Conservation (phyloP, 2,329 filamentous ascomycete species). For the Trichoderma koningii region DNA sequence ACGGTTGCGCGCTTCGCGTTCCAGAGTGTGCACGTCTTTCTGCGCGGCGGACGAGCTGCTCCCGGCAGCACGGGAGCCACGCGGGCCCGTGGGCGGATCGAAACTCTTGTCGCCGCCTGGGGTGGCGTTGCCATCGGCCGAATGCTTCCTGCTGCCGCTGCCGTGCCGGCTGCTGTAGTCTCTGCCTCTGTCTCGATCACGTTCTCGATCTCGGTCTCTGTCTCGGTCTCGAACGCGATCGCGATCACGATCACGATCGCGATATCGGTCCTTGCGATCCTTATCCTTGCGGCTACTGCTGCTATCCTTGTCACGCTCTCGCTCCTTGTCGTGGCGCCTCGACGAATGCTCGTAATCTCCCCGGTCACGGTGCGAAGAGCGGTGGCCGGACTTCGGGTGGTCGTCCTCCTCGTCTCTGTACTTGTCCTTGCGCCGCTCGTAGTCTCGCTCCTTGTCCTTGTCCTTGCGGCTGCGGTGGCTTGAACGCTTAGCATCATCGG, state of each 20-base stretch:
- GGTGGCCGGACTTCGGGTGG: constrained; percentile 44
- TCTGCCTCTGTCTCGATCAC: constrained; percentile 39
- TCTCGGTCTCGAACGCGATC: constrained; percentile 35
- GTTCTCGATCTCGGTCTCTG: constrained; percentile 43
- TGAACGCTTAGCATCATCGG: constrained; percentile 58
- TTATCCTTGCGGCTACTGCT: constrained; percentile 32
- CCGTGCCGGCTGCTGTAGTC: constrained; percentile 39
- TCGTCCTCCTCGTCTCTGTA: constrained; percentile 52
- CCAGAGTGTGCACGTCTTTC: constrained; percentile 66
- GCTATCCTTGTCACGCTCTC: constrained; percentile 43
- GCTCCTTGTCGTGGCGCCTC: constrained; percentile 41
- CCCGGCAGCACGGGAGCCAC: constrained; percentile 32
- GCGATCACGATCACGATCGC: constrained; percentile 39
- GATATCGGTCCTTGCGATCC: constrained; percentile 43
- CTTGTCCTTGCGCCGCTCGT: constrained; percentile 46
- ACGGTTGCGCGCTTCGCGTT: constrained; percentile 67
- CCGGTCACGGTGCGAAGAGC: constrained; percentile 49
- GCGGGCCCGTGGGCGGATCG: constrained; percentile 47
- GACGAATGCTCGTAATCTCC: constrained; percentile 40
- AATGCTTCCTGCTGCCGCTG: constrained; percentile 41
- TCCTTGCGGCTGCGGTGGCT: constrained; percentile 64
- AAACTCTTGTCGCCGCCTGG: constrained; percentile 44
- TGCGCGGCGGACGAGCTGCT: constrained; percentile 30
- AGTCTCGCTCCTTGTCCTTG: constrained; percentile 47
- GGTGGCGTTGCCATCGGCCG: constrained; percentile 34